Percentiles rank a stretch among this genome's conserved stretches.
Evolutionary conservation across 1,284 basidiomycete species (phyloP).

Genomic region (Chalciporus piperatoides): DNA sequence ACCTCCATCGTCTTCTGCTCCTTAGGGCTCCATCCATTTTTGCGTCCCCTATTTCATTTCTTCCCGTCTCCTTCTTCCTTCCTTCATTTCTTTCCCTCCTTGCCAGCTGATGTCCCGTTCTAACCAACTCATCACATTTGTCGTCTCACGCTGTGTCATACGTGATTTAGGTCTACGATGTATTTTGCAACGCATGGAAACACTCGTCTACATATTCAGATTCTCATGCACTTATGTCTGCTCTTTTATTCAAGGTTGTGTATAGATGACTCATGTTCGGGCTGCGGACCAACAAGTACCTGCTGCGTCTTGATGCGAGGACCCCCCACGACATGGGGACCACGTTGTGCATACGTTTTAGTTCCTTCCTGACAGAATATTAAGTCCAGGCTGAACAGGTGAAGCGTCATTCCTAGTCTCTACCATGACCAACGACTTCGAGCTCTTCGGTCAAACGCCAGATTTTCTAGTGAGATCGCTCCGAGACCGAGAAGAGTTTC

Average conservation of each 20-base stretch:
- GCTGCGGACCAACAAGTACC: neutral
- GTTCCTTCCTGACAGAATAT: neutral
- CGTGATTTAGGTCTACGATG: conserved; percentile 39
- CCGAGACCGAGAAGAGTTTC: conserved; percentile 45
- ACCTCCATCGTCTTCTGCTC: conserved; percentile 55
- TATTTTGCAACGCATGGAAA: conserved; percentile 38
- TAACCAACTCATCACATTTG: conserved; percentile 33
- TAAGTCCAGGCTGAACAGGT: conserved; percentile 5
- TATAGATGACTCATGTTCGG: conserved; percentile 9
- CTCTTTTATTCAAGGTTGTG: neutral
- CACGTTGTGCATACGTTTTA: conserved; percentile 22
- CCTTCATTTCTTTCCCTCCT: neutral
- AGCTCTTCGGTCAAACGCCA: conserved; percentile 42
- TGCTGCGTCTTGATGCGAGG: conserved; percentile 11
- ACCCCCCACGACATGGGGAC: neutral
- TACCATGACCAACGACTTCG: conserved; percentile 17
- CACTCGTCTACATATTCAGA: conserved; percentile 22
- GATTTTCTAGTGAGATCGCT: conserved; percentile 53
- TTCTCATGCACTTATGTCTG: conserved; percentile 2
- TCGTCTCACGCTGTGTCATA: conserved; percentile 40
- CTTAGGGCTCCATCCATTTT: conserved; percentile 31
- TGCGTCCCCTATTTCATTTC: conserved; percentile 24
- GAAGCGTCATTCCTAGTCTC: neutral
- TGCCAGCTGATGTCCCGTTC: conserved; percentile 28
- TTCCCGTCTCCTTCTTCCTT: conserved; percentile 26